A percentile compares a stretch with the other conserved stretches of the same genome.
Conservation (phyloP, 495 filamentous ascomycete genomes). For the Daldinia decipiens region DNA sequence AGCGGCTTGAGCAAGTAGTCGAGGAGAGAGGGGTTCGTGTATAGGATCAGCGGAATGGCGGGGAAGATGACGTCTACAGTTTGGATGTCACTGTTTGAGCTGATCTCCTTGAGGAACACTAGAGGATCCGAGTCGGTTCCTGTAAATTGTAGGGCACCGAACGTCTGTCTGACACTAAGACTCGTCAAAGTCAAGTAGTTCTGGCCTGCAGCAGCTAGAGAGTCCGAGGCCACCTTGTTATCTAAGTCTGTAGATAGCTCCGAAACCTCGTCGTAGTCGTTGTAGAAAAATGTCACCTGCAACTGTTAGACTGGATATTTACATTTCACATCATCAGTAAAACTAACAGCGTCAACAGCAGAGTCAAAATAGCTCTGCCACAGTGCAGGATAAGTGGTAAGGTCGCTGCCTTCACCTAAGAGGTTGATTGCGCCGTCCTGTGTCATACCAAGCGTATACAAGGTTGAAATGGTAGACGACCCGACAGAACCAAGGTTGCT, state of each 20-base stretch:
- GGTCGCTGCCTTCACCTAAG: constrained; percentile 72
- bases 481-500: constrained; percentile 71
- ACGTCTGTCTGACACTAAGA: constrained; percentile 84
- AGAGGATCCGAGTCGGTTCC: constrained; percentile 81
- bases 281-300: constrained; percentile 72
- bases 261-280: constrained; percentile 69
- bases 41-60: constrained; percentile 86
- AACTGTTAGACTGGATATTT: constrained; percentile 9
- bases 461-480: constrained; percentile 47
- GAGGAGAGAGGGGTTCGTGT: constrained; percentile 83
- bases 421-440: constrained; percentile 83
- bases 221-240: constrained; percentile 73
- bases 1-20: constrained; percentile 90
- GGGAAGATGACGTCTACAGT: constrained; percentile 98
- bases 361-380: constrained; percentile 78
- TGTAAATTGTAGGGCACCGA: constrained; percentile 86
- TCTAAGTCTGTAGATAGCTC: constrained; percentile 71
- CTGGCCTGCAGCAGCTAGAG: constrained; percentile 68
- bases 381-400: constrained; percentile 74
- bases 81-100: constrained; percentile 90
- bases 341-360: constrained; percentile 60
- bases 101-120: constrained; percentile 94
- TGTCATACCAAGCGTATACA: constrained; percentile 84
- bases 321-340: constrained; percentile 2
- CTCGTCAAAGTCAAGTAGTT: constrained; percentile 87